Evolutionary conservation across 2,329 filamentous ascomycete species (phyloP).

Genomic region (Calonectria pseudoreteaudii): DNA sequence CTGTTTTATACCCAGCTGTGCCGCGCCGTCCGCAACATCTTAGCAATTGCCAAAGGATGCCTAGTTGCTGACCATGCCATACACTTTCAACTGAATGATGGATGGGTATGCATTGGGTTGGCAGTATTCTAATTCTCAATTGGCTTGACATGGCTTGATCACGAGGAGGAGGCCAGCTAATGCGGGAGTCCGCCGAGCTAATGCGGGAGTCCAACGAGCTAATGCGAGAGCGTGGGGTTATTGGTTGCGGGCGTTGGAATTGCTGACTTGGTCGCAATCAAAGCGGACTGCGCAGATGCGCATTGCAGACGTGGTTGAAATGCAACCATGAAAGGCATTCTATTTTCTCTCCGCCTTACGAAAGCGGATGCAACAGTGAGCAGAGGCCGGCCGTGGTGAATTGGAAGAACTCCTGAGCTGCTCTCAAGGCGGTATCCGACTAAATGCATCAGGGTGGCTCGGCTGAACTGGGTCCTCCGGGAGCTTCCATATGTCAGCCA

Average conservation of each 20-base stretch:
- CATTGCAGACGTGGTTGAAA: not conserved
- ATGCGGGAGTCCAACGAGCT: not conserved
- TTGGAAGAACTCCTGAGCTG: not conserved
- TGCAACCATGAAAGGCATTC: not conserved
- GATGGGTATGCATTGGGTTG: not conserved
- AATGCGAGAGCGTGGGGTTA: not conserved
- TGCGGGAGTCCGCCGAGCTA: not conserved
- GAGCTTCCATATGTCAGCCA: not conserved
- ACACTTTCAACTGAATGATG: not conserved
- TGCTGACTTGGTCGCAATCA: not conserved
- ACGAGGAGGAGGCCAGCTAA: not conserved
- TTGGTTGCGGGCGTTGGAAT: not conserved
- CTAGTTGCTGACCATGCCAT: not conserved
- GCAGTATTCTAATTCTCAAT: too few relatives aligned
- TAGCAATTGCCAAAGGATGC: not conserved
- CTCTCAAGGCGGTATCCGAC: not conserved
- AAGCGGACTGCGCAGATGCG: not conserved
- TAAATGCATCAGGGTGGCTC: not conserved
- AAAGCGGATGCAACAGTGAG: not conserved
- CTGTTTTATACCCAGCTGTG: not conserved
- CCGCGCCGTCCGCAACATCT: too few relatives aligned
- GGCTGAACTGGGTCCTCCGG: too few relatives aligned
- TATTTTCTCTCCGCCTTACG: too few relatives aligned
- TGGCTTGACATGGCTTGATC: too few relatives aligned
- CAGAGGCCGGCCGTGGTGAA: not conserved